Conservation (phyloP, 2,329 filamentous ascomycete genomes). For the Diaporthe vexans region DNA sequence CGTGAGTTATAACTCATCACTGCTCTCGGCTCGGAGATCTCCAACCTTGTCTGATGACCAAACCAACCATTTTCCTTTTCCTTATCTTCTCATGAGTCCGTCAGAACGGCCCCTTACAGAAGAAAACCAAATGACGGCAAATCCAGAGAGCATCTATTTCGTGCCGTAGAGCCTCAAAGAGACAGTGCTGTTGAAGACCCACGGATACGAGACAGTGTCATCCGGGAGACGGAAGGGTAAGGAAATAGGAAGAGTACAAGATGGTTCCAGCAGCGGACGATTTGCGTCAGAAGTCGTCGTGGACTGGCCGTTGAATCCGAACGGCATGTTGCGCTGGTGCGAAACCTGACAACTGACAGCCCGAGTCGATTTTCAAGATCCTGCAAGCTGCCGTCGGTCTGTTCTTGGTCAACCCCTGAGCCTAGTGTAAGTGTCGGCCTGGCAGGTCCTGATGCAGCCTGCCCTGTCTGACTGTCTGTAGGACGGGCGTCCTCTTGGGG, state of each 20-base stretch:
- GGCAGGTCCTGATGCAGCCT: background rate
- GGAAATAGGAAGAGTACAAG: background rate
- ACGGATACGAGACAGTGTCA: conserved; percentile 23
- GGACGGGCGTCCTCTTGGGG: conserved; percentile 17
- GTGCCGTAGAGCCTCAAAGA: background rate
- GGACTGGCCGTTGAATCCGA: conserved; percentile 20
- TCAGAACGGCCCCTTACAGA: conserved; percentile 29
- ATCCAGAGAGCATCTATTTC: background rate
- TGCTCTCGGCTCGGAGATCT: background rate
- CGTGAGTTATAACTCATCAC: background rate
- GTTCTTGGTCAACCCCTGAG: background rate
- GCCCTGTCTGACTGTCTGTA: conserved; percentile 34
- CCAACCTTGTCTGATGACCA: background rate
- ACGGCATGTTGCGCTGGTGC: conserved; percentile 27
- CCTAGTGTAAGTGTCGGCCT: conserved; percentile 2
- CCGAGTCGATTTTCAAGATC: conserved; percentile 38
- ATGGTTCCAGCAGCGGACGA: background rate
- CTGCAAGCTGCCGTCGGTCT: conserved; percentile 37
- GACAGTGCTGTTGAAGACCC: background rate
- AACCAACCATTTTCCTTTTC: background rate
- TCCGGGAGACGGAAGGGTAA: background rate
- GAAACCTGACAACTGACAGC: conserved; percentile 40
- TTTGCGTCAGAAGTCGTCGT: conserved; percentile 1
- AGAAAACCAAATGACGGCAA: conserved; percentile 20
- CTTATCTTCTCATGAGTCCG: background rate